These are phyloP conservation scores for Pugionium dolabratum DNA, from an alignment of 345 rosid species.

Conservation along the genomic window DNA sequence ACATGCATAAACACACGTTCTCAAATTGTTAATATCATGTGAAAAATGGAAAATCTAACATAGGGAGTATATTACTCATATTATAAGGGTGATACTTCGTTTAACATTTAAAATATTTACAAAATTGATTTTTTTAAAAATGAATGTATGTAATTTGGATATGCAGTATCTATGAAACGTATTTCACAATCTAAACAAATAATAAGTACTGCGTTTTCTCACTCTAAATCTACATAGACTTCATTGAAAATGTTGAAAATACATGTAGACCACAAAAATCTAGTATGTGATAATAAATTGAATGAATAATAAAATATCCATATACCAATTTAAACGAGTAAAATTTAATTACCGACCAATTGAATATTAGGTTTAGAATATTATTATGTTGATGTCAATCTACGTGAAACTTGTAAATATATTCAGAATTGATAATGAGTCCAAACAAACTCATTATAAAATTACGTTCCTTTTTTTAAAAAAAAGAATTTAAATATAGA, in stretches of 20 bases:
- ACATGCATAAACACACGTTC: too few relatives aligned
- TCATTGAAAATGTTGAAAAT: background rate
- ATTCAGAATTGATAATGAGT: too few relatives aligned
- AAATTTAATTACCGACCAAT: background rate
- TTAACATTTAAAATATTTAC: background rate
- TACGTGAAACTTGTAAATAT: too few relatives aligned
- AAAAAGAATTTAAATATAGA: too few relatives aligned
- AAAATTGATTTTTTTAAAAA: background rate
- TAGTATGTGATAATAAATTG: background rate
- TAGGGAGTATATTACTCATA: background rate
- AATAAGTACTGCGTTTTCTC: background rate
- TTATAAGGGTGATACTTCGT: background rate
- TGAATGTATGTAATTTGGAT: background rate
- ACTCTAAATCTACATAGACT: background rate
- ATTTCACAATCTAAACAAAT: conserved; percentile 7
- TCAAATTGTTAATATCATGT: too few relatives aligned
- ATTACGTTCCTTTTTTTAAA: too few relatives aligned
- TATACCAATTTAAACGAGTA: conserved; percentile 1
- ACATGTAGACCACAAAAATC: conserved; percentile 20
- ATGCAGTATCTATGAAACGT: background rate
- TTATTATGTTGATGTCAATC: background rate
- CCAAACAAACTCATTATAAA: too few relatives aligned
- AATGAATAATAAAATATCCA: background rate
- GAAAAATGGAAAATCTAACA: too few relatives aligned
- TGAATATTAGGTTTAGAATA: background rate